Evolutionary conservation across 306 rosid genomes (phyloP).

Genomic region (Sindora glabra): DNA sequence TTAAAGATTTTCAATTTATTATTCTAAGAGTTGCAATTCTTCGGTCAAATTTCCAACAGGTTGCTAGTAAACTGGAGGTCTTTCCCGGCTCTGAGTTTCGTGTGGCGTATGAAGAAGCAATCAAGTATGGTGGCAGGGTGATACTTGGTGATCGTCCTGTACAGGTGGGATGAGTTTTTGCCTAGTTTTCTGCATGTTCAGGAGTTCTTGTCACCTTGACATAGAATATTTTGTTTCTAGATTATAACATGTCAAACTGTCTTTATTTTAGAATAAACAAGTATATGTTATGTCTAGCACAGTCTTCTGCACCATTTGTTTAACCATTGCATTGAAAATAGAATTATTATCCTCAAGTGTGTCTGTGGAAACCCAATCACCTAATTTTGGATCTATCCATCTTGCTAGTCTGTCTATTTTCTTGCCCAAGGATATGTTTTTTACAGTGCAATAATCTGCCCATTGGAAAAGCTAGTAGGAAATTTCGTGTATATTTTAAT

Average conservation of each 20-base stretch:
- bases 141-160: constrained; percentile 97
- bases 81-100: constrained; percentile 95
- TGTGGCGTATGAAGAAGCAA: constrained; percentile 89
- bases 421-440: background rate
- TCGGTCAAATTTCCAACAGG: constrained; percentile 34
- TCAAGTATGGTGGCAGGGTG: constrained; percentile 88
- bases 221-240: background rate
- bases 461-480: too few relatives aligned
- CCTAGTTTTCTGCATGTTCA: background rate
- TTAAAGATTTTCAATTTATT: background rate
- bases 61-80: constrained; percentile 79
- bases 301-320: background rate
- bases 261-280: too few relatives aligned
- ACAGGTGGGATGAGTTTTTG: constrained; percentile 47
- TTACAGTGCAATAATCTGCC: too few relatives aligned
- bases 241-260: too few relatives aligned
- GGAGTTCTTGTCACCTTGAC: background rate
- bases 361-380: background rate
- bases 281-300: background rate
- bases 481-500: too few relatives aligned
- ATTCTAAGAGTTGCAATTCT: constrained; percentile 1
- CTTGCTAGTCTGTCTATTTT: background rate
- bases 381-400: too few relatives aligned
- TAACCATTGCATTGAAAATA: background rate
- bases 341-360: background rate